A percentile compares a stretch with the other conserved stretches of the same genome.
Conservation (phyloP, 2,329 filamentous ascomycete species). For the Neopestalotiopsis clavispora region DNA sequence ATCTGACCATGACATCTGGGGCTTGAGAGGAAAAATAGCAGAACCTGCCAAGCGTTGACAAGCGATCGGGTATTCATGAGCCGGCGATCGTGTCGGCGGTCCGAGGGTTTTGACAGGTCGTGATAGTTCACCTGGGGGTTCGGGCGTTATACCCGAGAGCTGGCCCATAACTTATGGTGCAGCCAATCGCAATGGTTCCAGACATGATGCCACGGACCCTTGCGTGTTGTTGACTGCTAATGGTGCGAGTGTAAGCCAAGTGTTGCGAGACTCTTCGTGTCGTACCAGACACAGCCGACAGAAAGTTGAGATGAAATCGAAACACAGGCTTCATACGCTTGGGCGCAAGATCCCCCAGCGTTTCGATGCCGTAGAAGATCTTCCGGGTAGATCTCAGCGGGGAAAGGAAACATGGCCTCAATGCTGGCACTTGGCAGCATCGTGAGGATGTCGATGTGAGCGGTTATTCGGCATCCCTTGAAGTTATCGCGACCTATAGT, state of each 20-base stretch:
- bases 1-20: not conserved
- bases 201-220: not conserved
- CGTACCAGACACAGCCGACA: not conserved
- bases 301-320: not conserved
- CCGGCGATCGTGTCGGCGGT: not conserved
- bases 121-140: not conserved
- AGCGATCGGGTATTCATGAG: not conserved
- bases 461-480: not conserved
- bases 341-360: not conserved
- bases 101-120: not conserved
- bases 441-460: not conserved
- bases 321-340: constrained; percentile 2
- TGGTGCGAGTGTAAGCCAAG: not conserved
- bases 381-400: not conserved
- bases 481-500: not conserved
- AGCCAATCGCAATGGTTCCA: constrained; percentile 12
- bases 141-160: not conserved
- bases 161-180: not conserved
- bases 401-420: not conserved
- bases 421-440: not conserved
- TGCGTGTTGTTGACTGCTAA: not conserved
- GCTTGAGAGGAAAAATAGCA: not conserved
- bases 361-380: constrained; percentile 6
- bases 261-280: not conserved
- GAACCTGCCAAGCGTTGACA: constrained; percentile 10